Conservation (phyloP, 306 rosid genomes). For the Prunus davidiana region DNA sequence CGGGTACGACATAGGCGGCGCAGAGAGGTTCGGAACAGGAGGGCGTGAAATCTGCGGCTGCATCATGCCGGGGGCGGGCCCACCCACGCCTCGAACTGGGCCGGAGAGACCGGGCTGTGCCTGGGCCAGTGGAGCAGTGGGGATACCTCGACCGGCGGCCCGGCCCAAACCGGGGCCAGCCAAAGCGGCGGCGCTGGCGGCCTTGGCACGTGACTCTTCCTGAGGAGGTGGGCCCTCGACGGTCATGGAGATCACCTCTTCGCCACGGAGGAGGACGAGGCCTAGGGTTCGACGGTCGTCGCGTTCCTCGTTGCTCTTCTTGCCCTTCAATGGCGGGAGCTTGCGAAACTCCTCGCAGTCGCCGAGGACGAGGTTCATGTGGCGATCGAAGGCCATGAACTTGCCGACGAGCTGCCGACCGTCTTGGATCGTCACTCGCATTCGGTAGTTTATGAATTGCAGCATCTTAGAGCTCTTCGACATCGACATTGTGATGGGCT, state of each 20-base stretch:
- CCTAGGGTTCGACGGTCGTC: conserved; percentile 98
- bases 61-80: conserved; percentile 98
- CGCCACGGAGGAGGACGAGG: conserved; percentile 94
- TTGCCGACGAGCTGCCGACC: conserved; percentile 97
- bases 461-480: conserved; percentile 99
- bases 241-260: conserved; percentile 98
- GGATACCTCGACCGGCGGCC: conserved; percentile 81
- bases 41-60: conserved; percentile 94
- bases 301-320: conserved; percentile 65
- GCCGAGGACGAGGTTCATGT: conserved; percentile 96
- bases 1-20: conserved; percentile 76
- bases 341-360: conserved; percentile 99
- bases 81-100: conserved; percentile 92
- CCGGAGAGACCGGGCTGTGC: conserved; percentile 96
- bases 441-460: conserved; percentile 86
- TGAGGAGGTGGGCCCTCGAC: conserved; percentile 98
- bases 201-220: conserved; percentile 89
- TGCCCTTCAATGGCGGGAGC: conserved; percentile 86
- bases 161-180: conserved; percentile 94
- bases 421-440: conserved; percentile 95
- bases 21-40: conserved; percentile 53
- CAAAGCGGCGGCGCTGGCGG: conserved; percentile 68
- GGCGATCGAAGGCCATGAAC: conserved; percentile 99
- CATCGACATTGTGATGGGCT: conserved; percentile 74
- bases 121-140: conserved; percentile 68